These are phyloP conservation scores for Cairneyella variabilis DNA, from an alignment of 495 filamentous ascomycete genomes.

Conservation along the genomic window DNA sequence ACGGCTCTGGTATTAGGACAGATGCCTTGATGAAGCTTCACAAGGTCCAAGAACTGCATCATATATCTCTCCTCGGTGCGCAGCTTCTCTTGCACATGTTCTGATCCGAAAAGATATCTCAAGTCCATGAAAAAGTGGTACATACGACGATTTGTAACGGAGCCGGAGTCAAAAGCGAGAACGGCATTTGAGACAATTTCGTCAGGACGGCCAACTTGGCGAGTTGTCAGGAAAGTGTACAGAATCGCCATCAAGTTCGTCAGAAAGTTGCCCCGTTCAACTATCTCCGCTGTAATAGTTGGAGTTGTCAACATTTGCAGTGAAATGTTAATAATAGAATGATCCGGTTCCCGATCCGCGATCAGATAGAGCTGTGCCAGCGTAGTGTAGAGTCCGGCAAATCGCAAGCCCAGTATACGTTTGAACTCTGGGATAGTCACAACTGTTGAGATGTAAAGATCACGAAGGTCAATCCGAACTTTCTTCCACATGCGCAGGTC, in stretches of 20 bases:
- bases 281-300: constrained; percentile 91
- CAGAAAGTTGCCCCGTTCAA: constrained; percentile 92
- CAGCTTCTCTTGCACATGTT: constrained; percentile 79
- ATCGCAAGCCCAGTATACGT: constrained; percentile 85
- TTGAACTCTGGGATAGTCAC: constrained; percentile 95
- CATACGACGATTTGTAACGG: constrained; percentile 89
- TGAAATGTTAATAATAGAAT: constrained; percentile 96
- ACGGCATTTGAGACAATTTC: constrained; percentile 80
- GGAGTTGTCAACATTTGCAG: constrained; percentile 95
- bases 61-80: constrained; percentile 81
- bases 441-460: constrained; percentile 93
- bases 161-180: constrained; percentile 86
- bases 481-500: constrained; percentile 97
- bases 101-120: constrained; percentile 80
- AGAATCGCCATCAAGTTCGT: constrained; percentile 93
- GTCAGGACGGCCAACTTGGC: constrained; percentile 89
- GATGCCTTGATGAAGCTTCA: constrained; percentile 93
- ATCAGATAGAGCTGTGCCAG: constrained; percentile 94
- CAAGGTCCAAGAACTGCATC: constrained; percentile 90
- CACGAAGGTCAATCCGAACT: constrained; percentile 80
- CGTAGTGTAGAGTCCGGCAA: constrained; percentile 89
- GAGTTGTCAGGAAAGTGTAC: constrained; percentile 93
- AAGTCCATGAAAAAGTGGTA: constrained; percentile 96
- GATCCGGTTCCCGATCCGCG: constrained; percentile 92
- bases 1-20: constrained; percentile 90